Conservation (phyloP, 129 eudicot genomes). For the Kitagawia praeruptora region DNA sequence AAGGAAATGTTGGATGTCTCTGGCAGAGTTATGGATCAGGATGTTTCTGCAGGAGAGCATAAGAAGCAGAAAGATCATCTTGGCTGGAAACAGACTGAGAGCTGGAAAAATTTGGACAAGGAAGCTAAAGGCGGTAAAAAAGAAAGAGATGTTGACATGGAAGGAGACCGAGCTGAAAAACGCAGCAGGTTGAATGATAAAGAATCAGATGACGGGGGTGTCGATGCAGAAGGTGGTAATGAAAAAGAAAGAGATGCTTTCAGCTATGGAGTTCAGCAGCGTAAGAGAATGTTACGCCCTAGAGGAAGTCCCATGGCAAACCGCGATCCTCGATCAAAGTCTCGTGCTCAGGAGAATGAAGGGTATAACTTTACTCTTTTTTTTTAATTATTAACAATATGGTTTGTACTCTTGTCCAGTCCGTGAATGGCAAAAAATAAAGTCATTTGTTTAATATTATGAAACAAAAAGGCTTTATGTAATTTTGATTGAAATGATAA, state of each 20-base stretch:
- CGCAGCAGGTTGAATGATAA: slow-evolving; percentile 62
- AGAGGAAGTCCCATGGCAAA: slow-evolving; percentile 67
- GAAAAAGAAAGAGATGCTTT: slow-evolving; percentile 69
- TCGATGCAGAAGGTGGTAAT: slow-evolving; percentile 54
- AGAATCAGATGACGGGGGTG: slow-evolving; percentile 70
- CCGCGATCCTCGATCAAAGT: slow-evolving; percentile 64
- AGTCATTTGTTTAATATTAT: neutral
- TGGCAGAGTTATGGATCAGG: slow-evolving; percentile 45
- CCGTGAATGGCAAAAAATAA: neutral
- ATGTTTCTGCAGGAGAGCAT: slow-evolving; percentile 36
- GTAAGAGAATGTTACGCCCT: slow-evolving; percentile 93
- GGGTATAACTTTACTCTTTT: slow-evolving; percentile 32
- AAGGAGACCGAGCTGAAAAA: slow-evolving; percentile 68
- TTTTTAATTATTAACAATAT: neutral
- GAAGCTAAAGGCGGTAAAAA: slow-evolving; percentile 58
- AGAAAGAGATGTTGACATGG: slow-evolving; percentile 70
- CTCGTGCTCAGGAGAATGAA: slow-evolving; percentile 65
- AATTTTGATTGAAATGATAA: neutral
- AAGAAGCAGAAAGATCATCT: slow-evolving; percentile 59
- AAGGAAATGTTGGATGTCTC: slow-evolving; percentile 49
- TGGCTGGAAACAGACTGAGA: slow-evolving; percentile 33
- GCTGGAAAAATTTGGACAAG: slow-evolving; percentile 51
- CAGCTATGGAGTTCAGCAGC: slow-evolving; percentile 75
- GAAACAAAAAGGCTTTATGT: neutral
- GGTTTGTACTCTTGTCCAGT: neutral